These are phyloP conservation scores for Thraustochytrium striatum DNA, from an alignment of 352 stramenopile genomes.

Conservation along the genomic window DNA sequence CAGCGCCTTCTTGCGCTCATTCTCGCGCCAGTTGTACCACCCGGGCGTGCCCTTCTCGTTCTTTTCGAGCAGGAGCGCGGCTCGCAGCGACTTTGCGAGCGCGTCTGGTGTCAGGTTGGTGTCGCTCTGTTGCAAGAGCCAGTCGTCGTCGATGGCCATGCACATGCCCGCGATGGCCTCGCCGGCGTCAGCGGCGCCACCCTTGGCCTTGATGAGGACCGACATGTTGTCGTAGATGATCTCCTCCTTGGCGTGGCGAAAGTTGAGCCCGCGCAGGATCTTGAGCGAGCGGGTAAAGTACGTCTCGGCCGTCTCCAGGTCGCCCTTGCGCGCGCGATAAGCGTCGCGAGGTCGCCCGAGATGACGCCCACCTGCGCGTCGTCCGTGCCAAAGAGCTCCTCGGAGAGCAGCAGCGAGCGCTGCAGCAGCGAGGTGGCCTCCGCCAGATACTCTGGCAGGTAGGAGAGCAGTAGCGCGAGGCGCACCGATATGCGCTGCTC, in stretches of 20 bases:
- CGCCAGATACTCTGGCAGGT: conserved; percentile 2
- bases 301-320: conserved; percentile 30
- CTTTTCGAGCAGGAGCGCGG: conserved; percentile 12
- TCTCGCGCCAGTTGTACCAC: conserved; percentile 45
- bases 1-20: conserved; percentile 39
- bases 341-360: conserved; percentile 14
- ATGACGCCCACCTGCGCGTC: conserved; percentile 38
- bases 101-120: neutral
- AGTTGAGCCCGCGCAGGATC: conserved; percentile 3
- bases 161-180: neutral
- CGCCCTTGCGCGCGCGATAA: conserved; percentile 28
- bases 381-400: conserved; percentile 21
- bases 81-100: neutral
- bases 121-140: conserved; percentile 37
- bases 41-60: conserved; percentile 2
- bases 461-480: conserved; percentile 14
- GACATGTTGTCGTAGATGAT: neutral
- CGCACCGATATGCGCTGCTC: conserved; percentile 36
- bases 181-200: neutral
- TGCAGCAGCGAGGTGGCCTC: neutral
- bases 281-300: neutral
- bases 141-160: conserved; percentile 34
- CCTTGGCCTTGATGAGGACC: conserved; percentile 15
- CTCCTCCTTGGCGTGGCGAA: conserved; percentile 29
- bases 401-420: neutral